Evolutionary conservation across 352 stramenopile species (phyloP), one percentile per base, ranked within the genome.

Genomic region (Pythium biforme): DNA sequence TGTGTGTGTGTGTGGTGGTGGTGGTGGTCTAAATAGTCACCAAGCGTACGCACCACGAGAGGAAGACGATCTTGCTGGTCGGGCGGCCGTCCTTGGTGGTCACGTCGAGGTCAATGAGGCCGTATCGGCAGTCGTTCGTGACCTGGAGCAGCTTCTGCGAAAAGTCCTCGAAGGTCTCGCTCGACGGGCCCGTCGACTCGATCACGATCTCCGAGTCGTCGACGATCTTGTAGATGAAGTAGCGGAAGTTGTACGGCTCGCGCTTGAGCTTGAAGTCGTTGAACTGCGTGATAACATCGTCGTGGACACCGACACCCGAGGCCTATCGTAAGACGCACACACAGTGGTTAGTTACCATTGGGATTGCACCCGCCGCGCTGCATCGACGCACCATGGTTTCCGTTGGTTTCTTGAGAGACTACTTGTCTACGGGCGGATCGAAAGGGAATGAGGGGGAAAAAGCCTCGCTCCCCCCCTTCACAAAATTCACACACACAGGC

Each of bases 141-240:
- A 90, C 62, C 59, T 81, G 59, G 25, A 83, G 64, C 54, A 96
- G 71, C 79, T 92, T 91, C 55, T 70, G 70, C 53, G 77, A 76
- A 73, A 97, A 96, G 70, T 97, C 87, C 52, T 97, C 81, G 72
- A 94, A 97, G 37, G 74, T 91, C 66, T 97, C 88, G 12, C 59
- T 69, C 49, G 76, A 71, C 27, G 78, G 72, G 29, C 92, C 92
- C 40, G 79, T 86, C 29, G 88, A 86, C 37, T 97, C 91, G 71
- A 98, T 97, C 45, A 96, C 84, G 57, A 98, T 97, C 75, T 98
- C 89, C 70, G 78, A 86, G 77, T 98, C 84, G 61, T 84, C 80
- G 57, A 94, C 87, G 68, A 98, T 98, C 82, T 97, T 96, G 86
- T 97, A 98, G 75, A 97, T 95, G 69, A 98, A 97, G 89, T 97